Evolutionary conservation across 345 rosid species (phyloP).

Genomic region (Reutealis trisperma): DNA sequence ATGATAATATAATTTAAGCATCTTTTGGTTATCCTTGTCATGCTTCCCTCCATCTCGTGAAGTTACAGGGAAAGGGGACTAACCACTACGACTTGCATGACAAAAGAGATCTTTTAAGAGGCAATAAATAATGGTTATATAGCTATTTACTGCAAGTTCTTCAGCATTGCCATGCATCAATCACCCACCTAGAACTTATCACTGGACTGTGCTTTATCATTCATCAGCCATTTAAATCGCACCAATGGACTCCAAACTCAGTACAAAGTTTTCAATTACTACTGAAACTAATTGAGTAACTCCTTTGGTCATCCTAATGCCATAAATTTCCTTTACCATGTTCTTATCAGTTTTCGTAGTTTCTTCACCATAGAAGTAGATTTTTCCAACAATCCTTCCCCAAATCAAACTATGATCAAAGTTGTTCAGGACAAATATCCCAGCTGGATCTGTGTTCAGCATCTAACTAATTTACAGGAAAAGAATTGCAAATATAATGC

Average conservation of each 20-base stretch:
- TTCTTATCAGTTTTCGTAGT: background rate
- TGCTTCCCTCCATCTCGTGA: background rate
- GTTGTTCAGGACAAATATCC: background rate
- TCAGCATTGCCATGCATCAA: background rate
- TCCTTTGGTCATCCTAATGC: background rate
- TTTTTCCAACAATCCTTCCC: slow-evolving; percentile 1
- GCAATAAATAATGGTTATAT: background rate
- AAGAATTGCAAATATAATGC: background rate
- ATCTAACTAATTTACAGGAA: background rate
- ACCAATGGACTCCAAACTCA: slow-evolving; percentile 2
- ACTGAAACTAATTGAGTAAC: too few species aligned
- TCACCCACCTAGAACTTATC: background rate
- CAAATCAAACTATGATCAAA: background rate
- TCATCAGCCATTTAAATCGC: slow-evolving; percentile 4
- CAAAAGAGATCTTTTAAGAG: background rate
- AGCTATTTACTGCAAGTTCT: background rate
- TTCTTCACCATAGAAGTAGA: background rate
- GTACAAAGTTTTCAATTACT: background rate
- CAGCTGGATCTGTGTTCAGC: background rate
- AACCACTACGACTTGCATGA: background rate
- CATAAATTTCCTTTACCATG: background rate
- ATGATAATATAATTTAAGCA: background rate
- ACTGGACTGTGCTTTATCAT: background rate
- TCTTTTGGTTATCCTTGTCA: background rate
- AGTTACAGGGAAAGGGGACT: background rate